Base-by-base conservation (phyloP, 345 rosid genomes). In the Salix suchowensis region DNA sequence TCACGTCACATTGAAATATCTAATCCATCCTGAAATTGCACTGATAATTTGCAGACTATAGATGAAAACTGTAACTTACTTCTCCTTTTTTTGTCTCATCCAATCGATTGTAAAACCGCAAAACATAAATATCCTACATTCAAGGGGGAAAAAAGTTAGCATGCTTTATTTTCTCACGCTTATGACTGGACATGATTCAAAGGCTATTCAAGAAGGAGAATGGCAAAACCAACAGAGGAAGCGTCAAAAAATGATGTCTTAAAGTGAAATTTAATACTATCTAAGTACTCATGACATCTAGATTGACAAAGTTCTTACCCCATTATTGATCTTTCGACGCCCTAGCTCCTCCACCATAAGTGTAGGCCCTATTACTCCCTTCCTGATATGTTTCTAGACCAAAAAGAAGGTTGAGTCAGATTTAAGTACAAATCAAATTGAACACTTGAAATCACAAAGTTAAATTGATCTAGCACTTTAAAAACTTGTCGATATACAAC, bases 61-160 rank as follows among this genome's bases (percentile, higher is more conserved):
- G 74, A 11, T 15, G 16, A 74, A 72, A 72, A 77, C 67, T 36
- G 71, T 69, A 81, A 87, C 94, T 88, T 83, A 95, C 98, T 86
- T 95, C 93, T 85, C 98, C 99, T 70, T 93, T 96, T 84, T 86
- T 92, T 23, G 91, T 60, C 83, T 93, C 96, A 68, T 93, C 98
- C 87, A 91, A 82, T 77, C 94, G 87, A 62, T 79, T 93, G 78
- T 85, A 92, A 82, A 96, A 89, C 76, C 89, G 89, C 74, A 93
- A 69, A 72, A 87, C 91, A 69, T 93, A 93, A 55, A 93, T 69
- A 73, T 96, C 99, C 98, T 96, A 78, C 86, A 46, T 16, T 28
- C 48, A 60, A 16, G 48, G n/a, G 52, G 23, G 28, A 0, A 34
- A 46, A 34, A 68, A 16, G 61, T 21, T 26, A 39, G 58, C 72